These are phyloP conservation scores for Herpetospermum pedunculosum DNA, from an alignment of 306 rosid genomes.

Conservation along the genomic window DNA sequence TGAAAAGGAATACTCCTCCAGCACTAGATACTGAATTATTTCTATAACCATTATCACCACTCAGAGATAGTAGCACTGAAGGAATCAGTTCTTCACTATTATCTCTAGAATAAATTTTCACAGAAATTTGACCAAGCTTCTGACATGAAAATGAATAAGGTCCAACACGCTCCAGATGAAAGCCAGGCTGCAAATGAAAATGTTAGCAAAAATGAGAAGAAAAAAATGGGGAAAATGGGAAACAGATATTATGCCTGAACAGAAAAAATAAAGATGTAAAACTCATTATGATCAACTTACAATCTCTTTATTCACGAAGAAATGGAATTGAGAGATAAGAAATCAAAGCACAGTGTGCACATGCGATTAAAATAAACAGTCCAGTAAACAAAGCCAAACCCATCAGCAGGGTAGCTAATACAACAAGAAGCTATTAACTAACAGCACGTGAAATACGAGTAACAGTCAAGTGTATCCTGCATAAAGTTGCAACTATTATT, in stretches of 20 bases:
- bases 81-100: constrained; percentile 64
- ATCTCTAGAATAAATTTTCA: constrained; percentile 54
- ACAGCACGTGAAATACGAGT: not conserved
- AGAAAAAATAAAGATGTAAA: not conserved
- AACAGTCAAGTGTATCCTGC: not conserved
- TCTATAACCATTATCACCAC: constrained; percentile 89
- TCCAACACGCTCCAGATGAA: constrained; percentile 70
- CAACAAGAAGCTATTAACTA: not conserved
- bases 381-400: not conserved
- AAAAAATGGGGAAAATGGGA: constrained; percentile 17
- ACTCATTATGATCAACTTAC: not conserved
- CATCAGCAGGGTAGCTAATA: not conserved
- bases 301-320: not conserved
- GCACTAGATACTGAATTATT: constrained; percentile 78
- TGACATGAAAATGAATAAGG: constrained; percentile 77
- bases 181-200: constrained; percentile 61
- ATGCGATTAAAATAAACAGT: not conserved
- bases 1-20: constrained; percentile 69
- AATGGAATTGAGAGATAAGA: not conserved
- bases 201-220: constrained; percentile 11
- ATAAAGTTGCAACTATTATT: not conserved
- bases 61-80: constrained; percentile 82
- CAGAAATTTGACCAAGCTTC: constrained; percentile 92
- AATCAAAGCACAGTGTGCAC: not conserved
- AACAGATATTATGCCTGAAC: not conserved